A percentile compares a stretch with the other conserved stretches of the same genome.
Conservation (phyloP, 768 basidiomycete species). For the Termitomyces sp. region DNA sequence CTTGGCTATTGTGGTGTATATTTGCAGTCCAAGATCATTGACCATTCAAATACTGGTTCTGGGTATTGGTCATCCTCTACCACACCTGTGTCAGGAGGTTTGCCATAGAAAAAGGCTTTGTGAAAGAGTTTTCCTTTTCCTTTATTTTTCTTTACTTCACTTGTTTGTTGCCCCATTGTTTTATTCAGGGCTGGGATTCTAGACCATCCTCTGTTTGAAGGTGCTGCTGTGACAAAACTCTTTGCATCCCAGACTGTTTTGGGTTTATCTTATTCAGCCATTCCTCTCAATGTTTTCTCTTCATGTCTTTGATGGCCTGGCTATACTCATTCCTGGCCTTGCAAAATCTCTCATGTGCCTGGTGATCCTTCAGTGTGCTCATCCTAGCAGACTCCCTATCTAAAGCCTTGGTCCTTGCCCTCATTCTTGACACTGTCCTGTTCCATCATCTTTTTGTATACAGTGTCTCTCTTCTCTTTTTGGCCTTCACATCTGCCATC, state of each 20-base stretch:
- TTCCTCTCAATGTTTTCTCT: slow-evolving; percentile 21
- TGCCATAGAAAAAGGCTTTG: slow-evolving; percentile 25
- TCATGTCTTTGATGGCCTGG: slow-evolving; percentile 15
- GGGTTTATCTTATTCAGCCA: slow-evolving; percentile 20
- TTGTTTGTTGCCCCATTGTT: not conserved
- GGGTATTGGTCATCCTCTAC: slow-evolving; percentile 13
- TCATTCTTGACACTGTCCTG: not conserved
- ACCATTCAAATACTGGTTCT: slow-evolving; percentile 13
- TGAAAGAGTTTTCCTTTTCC: slow-evolving; percentile 19
- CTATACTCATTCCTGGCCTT: not conserved
- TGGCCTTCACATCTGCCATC: not conserved
- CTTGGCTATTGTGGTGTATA: slow-evolving; percentile 18
- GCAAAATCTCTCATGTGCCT: slow-evolving; percentile 13
- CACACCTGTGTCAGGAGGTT: not conserved
- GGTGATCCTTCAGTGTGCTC: slow-evolving; percentile 14
- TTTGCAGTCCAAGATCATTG: slow-evolving; percentile 20
- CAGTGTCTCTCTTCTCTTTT: not conserved
- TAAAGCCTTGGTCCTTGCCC: not conserved
- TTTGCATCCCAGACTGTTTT: slow-evolving; percentile 22
- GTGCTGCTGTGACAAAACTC: slow-evolving; percentile 14
- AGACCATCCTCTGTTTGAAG: slow-evolving; percentile 21
- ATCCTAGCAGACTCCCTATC: not conserved
- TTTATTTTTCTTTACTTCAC: slow-evolving; percentile 15
- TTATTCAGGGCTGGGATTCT: slow-evolving; percentile 21
- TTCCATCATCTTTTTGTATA: slow-evolving; percentile 1